phyloP scores from a whole-genome alignment of 2,329 filamentous ascomycete species.

The Pestalotiopsis sp. region DNA sequence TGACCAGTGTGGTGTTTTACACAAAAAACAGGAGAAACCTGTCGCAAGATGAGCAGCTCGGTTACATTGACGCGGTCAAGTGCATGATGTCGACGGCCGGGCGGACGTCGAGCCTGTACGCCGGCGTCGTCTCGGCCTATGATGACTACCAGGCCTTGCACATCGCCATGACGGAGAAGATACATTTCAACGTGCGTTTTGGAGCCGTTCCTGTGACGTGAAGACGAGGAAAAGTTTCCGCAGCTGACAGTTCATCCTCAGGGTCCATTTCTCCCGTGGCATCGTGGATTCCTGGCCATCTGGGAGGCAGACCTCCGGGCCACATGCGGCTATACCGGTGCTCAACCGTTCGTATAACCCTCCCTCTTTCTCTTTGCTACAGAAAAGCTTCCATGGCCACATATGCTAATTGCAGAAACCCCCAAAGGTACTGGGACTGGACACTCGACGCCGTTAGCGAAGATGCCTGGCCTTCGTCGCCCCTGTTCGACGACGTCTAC shows the following conservation, averaged over 20 bases:
- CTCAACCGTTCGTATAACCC: constrained; percentile 16
- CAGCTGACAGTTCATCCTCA: not conserved
- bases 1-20: not conserved
- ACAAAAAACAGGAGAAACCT: constrained; percentile 11
- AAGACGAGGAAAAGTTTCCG: not conserved
- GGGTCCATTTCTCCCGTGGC: constrained; percentile 15
- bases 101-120: constrained; percentile 27
- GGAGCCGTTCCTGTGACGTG: not conserved
- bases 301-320: constrained; percentile 19
- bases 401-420: not conserved
- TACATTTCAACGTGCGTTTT: constrained; percentile 33
- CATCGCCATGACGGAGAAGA: constrained; percentile 41
- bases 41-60: constrained; percentile 25
- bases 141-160: constrained; percentile 48
- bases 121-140: constrained; percentile 42
- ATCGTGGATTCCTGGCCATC: constrained; percentile 19
- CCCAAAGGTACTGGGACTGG: constrained; percentile 28
- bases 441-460: constrained; percentile 24
- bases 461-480: constrained; percentile 22
- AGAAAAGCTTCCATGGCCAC: not conserved
- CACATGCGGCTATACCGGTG: constrained; percentile 15
- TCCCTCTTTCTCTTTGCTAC: not conserved
- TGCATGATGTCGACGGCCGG: constrained; percentile 38
- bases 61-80: constrained; percentile 42
- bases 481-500: constrained; percentile 27